Evolutionary conservation across 2,329 filamentous ascomycete genomes (phyloP), one percentile per base, ranked within the genome.

Genomic region (Fusarium paranaense): DNA sequence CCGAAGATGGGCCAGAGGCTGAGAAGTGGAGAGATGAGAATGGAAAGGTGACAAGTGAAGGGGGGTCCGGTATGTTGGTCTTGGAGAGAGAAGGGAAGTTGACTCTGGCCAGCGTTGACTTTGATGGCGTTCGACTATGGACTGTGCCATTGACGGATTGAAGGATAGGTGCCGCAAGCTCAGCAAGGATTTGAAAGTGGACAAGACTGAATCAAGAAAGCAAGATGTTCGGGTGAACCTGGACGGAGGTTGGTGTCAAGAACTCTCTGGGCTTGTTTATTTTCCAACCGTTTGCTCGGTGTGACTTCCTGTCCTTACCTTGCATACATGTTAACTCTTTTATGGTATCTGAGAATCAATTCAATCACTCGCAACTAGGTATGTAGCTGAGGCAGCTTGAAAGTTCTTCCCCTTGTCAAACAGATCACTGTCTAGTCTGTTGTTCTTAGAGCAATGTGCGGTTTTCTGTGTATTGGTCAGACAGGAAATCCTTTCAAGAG

Each of bases 51-150:
- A 71, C 71, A 2, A 73, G 67, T 7, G 14, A 33, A 18, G 40
- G 22, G 1, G 56, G 71, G 0, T 13, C 27, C n/a, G 47, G 33
- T 10, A 73, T 73, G 67, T 4, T 74, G 7, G 64, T 25, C 6
- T 71, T 68, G 71, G 71, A 74, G 18, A 27, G 9, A 3, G 67
- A 56, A 8, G 27, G 50, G 3, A 18, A 59, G 3, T n/a, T 73
- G 5, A 16, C 38, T 6, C 50, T 74, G 27, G 27, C 63, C 1
- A 57, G 67, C 27, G n/a, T 74, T 5, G 67, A 73, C 1, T 74
- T 52, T 50, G 71, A 74, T 20, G 56, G 56, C 13, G 37, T 71
- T n/a, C 71, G 71, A 0, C 14, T 74, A 9, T 74, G 71, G 71
- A 61, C 27, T 18, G 37, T 64, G 8, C 14, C 22, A 47, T 47